phyloP scores from a whole-genome alignment of 2,329 filamentous ascomycete species.

The Cercospora nicotianae region DNA sequence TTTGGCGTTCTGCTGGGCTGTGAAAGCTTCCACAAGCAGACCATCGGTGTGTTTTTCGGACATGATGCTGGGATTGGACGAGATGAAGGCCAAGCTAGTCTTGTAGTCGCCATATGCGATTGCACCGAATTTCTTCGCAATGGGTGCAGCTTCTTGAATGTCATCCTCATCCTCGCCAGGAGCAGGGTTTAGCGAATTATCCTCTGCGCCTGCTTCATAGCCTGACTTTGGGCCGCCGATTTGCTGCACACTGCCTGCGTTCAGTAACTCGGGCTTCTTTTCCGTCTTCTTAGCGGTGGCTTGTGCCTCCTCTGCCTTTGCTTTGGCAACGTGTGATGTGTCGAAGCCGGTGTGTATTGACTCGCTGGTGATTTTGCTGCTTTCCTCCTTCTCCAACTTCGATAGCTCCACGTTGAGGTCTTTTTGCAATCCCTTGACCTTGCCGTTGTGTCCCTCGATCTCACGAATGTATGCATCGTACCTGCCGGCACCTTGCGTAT shows the following conservation, averaged over 20 bases:
- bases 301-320: conserved; percentile 26
- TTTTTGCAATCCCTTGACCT: conserved; percentile 75
- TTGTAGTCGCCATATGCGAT: conserved; percentile 76
- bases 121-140: conserved; percentile 77
- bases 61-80: conserved; percentile 74
- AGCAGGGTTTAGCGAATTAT: conserved; percentile 45
- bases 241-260: conserved; percentile 55
- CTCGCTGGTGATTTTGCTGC: conserved; percentile 91
- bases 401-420: conserved; percentile 72
- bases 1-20: conserved; percentile 74
- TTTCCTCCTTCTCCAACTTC: conserved; percentile 80
- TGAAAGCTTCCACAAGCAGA: conserved; percentile 86
- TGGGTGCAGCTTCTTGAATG: conserved; percentile 71
- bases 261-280: conserved; percentile 38
- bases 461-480: conserved; percentile 77
- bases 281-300: conserved; percentile 31
- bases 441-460: conserved; percentile 71
- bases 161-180: conserved; percentile 62
- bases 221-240: conserved; percentile 48
- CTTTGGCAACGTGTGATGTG: conserved; percentile 75
- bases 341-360: conserved; percentile 86
- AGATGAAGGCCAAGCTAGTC: conserved; percentile 72
- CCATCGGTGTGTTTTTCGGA: conserved; percentile 87
- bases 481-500: conserved; percentile 56
- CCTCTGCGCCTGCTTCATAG: conserved; percentile 63